phyloP scores from a whole-genome alignment of 148 eudicot genomes.

The Rhododendron williamsianum region DNA sequence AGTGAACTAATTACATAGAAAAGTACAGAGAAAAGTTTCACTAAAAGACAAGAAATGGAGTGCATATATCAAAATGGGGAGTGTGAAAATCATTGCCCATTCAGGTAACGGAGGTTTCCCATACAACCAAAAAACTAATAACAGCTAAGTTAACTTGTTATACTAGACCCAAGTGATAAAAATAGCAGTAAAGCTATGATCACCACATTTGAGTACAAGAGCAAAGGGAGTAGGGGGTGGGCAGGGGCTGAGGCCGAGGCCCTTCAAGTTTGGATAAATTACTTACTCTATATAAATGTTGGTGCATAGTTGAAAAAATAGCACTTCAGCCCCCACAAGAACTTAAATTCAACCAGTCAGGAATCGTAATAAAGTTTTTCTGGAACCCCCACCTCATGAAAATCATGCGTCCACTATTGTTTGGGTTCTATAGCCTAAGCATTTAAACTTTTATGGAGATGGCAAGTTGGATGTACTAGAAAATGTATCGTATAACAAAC shows the following conservation, averaged over 20 bases:
- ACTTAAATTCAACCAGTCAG: not conserved
- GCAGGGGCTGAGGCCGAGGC: not conserved
- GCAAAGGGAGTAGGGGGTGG: not conserved
- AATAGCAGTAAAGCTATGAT: not conserved
- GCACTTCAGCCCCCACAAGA: not conserved
- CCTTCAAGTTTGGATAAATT: not conserved
- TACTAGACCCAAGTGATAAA: not conserved
- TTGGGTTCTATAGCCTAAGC: not conserved
- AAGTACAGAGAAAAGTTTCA: no score
- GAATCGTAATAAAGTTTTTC: not conserved
- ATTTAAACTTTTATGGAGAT: not conserved
- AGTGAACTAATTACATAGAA: no score
- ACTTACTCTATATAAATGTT: not conserved
- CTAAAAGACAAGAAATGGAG: no score
- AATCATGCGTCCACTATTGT: not conserved
- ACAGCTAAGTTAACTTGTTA: not conserved
- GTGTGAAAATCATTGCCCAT: no score
- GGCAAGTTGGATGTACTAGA: not conserved
- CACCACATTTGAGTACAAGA: not conserved
- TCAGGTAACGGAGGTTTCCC: not conserved
- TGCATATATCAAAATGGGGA: no score
- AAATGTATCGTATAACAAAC: not conserved
- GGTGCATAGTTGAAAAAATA: not conserved
- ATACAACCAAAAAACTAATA: not conserved
- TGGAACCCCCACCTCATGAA: not conserved